These are phyloP conservation scores for Lentinula guzmanii DNA, from an alignment of 768 basidiomycete genomes.

Conservation along the genomic window DNA sequence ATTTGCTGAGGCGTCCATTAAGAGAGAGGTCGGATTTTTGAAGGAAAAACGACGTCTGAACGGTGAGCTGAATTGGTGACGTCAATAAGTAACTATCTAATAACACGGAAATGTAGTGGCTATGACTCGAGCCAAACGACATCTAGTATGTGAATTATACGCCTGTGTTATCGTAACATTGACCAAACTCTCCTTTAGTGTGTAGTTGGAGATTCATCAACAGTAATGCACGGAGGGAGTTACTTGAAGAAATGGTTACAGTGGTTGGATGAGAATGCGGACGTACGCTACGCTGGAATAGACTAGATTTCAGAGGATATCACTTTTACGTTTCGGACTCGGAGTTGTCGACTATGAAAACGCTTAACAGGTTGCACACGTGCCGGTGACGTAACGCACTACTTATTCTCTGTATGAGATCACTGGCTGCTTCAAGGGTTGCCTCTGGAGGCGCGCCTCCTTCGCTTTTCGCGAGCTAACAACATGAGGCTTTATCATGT, in stretches of 20 bases:
- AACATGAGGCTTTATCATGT: slow-evolving; percentile 1
- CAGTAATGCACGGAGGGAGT: slow-evolving; percentile 75
- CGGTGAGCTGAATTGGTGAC: slow-evolving; percentile 36
- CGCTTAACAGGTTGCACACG: background rate
- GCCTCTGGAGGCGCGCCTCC: background rate
- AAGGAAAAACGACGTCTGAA: slow-evolving; percentile 91
- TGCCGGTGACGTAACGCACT: background rate
- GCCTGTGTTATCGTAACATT: background rate
- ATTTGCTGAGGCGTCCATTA: background rate
- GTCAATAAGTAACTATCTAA: background rate
- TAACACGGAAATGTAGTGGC: slow-evolving; percentile 47
- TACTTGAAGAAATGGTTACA: slow-evolving; percentile 88
- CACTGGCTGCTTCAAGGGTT: background rate
- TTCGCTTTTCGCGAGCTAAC: background rate
- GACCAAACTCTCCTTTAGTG: slow-evolving; percentile 43
- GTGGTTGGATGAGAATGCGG: slow-evolving; percentile 88
- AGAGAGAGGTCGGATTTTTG: slow-evolving; percentile 92
- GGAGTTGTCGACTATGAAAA: no score
- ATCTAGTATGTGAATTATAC: slow-evolving; percentile 54
- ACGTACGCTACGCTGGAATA: slow-evolving; percentile 78
- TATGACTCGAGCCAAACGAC: slow-evolving; percentile 88
- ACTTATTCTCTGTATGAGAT: background rate
- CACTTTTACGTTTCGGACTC: no score
- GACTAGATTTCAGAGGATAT: no score
- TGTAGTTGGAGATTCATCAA: slow-evolving; percentile 90